Evolutionary conservation across 78 protist genomes (phyloP).

Genomic region (Blattamonas nauphoetae): DNA sequence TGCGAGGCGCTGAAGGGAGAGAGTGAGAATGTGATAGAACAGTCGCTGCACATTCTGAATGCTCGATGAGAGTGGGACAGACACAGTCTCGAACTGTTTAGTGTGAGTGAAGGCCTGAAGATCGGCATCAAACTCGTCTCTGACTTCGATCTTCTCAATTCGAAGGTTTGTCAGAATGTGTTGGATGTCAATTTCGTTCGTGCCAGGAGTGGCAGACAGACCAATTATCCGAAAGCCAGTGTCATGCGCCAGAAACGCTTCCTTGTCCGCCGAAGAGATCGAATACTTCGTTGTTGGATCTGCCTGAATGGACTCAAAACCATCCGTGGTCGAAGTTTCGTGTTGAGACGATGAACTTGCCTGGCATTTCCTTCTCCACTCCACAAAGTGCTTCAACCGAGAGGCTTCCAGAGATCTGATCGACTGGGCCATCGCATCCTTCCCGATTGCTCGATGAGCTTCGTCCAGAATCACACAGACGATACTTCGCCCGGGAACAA

Average conservation of each 20-base stretch:
- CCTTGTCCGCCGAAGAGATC: not conserved
- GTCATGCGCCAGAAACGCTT: not conserved
- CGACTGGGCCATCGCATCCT: conserved; percentile 33
- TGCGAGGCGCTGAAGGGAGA: no score
- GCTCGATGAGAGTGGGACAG: no score
- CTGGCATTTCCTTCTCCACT: not conserved
- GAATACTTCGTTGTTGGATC: not conserved
- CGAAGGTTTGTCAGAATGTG: conserved; percentile 44
- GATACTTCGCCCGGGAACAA: not conserved
- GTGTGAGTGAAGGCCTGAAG: conserved; percentile 13
- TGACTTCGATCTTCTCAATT: conserved; percentile 50
- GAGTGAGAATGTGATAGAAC: no score
- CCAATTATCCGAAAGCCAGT: conserved; percentile 67
- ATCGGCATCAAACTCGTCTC: conserved; percentile 49
- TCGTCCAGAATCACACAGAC: conserved; percentile 64
- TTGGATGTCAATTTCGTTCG: conserved; percentile 34
- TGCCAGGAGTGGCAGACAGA: conserved; percentile 92
- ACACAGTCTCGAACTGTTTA: not conserved
- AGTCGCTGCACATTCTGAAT: no score
- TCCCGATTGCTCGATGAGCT: conserved; percentile 68
- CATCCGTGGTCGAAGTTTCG: not conserved
- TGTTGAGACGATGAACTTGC: not conserved
- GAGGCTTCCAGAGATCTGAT: not conserved
- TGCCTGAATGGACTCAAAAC: not conserved
- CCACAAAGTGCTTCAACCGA: no score